Percentiles rank a stretch among this genome's conserved stretches.
phyloP scores from a whole-genome alignment of 805 yeast species.

The Wickerhamomyces silvicola region DNA sequence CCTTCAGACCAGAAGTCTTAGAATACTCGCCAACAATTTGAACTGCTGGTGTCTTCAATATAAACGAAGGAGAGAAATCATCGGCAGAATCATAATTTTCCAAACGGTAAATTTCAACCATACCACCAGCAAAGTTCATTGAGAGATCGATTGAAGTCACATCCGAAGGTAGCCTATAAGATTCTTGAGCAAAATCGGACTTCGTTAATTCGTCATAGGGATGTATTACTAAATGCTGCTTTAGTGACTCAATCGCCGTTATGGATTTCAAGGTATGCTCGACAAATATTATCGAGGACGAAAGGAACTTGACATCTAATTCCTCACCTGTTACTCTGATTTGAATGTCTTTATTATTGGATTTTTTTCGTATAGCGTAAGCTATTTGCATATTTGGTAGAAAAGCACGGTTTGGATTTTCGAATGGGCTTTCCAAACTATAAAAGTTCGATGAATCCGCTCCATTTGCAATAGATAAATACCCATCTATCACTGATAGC shows the following conservation, averaged over 20 bases:
- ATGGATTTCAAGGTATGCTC: slow-evolving; percentile 47
- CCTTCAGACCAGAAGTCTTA: slow-evolving; percentile 31
- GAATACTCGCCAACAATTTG: slow-evolving; percentile 49
- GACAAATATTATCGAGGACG: slow-evolving; percentile 47
- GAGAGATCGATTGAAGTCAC: slow-evolving; percentile 40
- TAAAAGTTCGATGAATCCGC: slow-evolving; percentile 41
- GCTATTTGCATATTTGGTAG: slow-evolving; percentile 62
- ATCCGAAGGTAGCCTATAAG: slow-evolving; percentile 15
- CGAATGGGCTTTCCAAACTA: slow-evolving; percentile 38
- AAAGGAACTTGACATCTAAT: slow-evolving; percentile 57
- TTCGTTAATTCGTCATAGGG: slow-evolving; percentile 1
- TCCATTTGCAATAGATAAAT: slow-evolving; percentile 66
- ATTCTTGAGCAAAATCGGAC: slow-evolving; percentile 3
- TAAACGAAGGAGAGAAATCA: slow-evolving; percentile 40
- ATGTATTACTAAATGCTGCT: slow-evolving; percentile 13
- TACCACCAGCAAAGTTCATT: slow-evolving; percentile 66
- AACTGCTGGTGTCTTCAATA: slow-evolving; percentile 72
- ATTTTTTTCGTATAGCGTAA: slow-evolving; percentile 29
- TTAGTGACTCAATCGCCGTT: slow-evolving; percentile 33
- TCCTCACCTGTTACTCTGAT: slow-evolving; percentile 60
- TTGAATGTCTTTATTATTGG: slow-evolving; percentile 31
- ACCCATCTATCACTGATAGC: slow-evolving; percentile 62
- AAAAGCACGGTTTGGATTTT: slow-evolving; percentile 53
- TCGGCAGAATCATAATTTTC: slow-evolving; percentile 35
- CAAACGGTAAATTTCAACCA: slow-evolving; percentile 34